Percentiles rank a stretch among this genome's conserved stretches.
These are phyloP conservation scores for Pythium guiyangense DNA, from an alignment of 352 stramenopile species.

Conservation along the genomic window DNA sequence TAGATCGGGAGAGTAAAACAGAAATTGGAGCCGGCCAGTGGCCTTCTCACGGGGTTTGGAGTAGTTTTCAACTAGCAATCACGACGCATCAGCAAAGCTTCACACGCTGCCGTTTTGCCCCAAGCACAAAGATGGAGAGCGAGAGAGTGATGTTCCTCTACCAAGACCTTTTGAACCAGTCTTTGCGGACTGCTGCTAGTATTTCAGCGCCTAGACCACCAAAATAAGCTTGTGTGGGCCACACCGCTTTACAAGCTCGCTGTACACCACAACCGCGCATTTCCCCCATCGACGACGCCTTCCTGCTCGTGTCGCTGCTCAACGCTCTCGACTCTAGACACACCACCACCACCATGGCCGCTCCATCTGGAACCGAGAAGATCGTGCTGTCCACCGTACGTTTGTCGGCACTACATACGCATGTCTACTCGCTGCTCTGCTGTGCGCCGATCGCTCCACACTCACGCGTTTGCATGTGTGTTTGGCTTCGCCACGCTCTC, in stretches of 20 bases:
- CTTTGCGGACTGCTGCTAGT: background rate
- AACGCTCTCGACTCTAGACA: background rate
- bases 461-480: background rate
- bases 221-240: background rate
- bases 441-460: background rate
- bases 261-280: background rate
- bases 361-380: slow-evolving; percentile 65
- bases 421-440: background rate
- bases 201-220: slow-evolving; percentile 2
- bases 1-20: slow-evolving; percentile 71
- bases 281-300: background rate
- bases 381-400: slow-evolving; percentile 68
- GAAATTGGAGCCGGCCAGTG: slow-evolving; percentile 91
- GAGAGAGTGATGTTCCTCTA: accelerated
- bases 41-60: slow-evolving; percentile 89
- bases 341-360: slow-evolving; percentile 50
- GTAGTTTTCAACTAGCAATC: slow-evolving; percentile 95
- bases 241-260: background rate
- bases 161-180: accelerated
- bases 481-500: too few relatives aligned
- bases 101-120: slow-evolving; percentile 92
- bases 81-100: slow-evolving; percentile 93
- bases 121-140: slow-evolving; percentile 85
- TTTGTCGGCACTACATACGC: background rate
- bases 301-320: background rate